phyloP scores from a whole-genome alignment of 306 rosid species.

The Vigna angularis region DNA sequence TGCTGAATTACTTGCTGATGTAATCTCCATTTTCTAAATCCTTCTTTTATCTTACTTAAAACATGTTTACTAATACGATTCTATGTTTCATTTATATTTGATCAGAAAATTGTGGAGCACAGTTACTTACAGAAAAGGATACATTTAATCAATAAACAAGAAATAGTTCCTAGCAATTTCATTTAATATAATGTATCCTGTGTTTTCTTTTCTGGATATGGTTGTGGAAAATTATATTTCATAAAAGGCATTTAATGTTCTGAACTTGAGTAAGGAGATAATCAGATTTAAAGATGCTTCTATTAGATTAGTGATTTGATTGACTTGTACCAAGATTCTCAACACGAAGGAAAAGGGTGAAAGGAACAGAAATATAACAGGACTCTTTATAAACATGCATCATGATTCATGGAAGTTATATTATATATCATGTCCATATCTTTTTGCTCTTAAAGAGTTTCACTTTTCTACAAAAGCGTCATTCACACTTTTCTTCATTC shows the following conservation, averaged over 20 bases:
- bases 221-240: background rate
- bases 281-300: no score
- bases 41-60: background rate
- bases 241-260: no score
- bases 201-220: background rate
- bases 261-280: no score
- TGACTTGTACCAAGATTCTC: no score
- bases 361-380: no score
- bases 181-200: no score
- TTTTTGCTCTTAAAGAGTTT: background rate
- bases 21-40: slow-evolving; percentile 16
- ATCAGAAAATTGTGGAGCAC: background rate
- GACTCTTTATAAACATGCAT: no score
- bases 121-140: background rate
- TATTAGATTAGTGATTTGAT: no score
- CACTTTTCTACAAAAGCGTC: background rate
- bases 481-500: background rate
- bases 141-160: background rate
- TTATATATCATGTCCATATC: no score
- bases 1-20: slow-evolving; percentile 34
- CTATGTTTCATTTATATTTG: background rate
- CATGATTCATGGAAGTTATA: no score
- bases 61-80: slow-evolving; percentile 1
- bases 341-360: no score
- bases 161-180: background rate